These are phyloP conservation scores for Zancudomyces culisetae DNA, from an alignment of 371 early-diverging fungal species.

Conservation along the genomic window DNA sequence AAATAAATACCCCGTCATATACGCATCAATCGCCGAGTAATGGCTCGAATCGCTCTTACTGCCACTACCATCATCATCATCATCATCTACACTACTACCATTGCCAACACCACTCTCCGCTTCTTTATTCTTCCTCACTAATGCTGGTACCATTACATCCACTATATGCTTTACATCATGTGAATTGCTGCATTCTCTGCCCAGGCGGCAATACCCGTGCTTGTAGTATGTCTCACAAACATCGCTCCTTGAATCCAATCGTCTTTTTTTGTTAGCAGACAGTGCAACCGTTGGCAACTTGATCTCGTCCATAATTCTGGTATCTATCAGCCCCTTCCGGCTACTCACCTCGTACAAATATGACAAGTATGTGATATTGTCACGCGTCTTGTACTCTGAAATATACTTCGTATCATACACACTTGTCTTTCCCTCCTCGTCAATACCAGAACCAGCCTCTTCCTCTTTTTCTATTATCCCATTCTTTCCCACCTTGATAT, in stretches of 20 bases:
- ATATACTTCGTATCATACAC: slow-evolving; percentile 80
- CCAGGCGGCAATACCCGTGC: slow-evolving; percentile 49
- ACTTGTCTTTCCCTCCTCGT: slow-evolving; percentile 59
- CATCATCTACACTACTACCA: background rate
- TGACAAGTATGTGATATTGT: slow-evolving; percentile 46
- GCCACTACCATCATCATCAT: background rate
- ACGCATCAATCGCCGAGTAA: slow-evolving; percentile 78
- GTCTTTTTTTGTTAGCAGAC: slow-evolving; percentile 4
- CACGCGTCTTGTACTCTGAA: slow-evolving; percentile 38
- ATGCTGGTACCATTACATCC: slow-evolving; percentile 34
- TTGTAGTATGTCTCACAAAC: slow-evolving; percentile 32
- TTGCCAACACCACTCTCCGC: background rate
- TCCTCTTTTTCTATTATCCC: too few relatives aligned
- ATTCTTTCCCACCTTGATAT: slow-evolving; percentile 56
- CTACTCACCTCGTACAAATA: slow-evolving; percentile 43
- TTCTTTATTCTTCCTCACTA: background rate
- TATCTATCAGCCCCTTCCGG: slow-evolving; percentile 25
- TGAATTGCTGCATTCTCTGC: slow-evolving; percentile 35
- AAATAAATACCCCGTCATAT: slow-evolving; percentile 81
- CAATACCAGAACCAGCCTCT: slow-evolving; percentile 29
- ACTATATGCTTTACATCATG: slow-evolving; percentile 68
- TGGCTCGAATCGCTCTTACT: slow-evolving; percentile 31
- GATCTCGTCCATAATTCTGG: slow-evolving; percentile 7
- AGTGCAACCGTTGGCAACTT: slow-evolving; percentile 4
- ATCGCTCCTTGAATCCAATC: background rate